Conservation (phyloP, 164 flowering plant genomes). For the Paratinospora sagittata region DNA sequence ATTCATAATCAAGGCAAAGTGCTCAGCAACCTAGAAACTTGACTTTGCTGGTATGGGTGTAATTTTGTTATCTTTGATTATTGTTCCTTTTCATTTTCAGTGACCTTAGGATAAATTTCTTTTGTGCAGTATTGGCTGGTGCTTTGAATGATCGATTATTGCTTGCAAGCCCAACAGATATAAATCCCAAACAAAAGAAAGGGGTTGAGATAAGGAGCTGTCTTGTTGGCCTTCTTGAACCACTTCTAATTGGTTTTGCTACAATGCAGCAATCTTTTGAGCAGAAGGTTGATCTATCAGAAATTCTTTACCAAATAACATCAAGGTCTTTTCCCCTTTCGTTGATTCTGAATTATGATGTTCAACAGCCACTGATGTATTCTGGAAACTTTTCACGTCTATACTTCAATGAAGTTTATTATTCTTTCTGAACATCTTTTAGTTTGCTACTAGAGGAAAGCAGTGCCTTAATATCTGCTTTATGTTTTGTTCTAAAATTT, state of each 20-base stretch:
- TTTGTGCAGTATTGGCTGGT: conserved; percentile 74
- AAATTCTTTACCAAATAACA: conserved; percentile 88
- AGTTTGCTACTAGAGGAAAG: neutral
- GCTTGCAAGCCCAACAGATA: conserved; percentile 80
- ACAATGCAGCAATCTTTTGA: conserved; percentile 97
- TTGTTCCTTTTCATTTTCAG: neutral
- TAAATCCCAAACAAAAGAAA: conserved; percentile 88
- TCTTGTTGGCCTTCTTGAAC: conserved; percentile 98
- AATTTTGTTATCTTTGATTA: neutral
- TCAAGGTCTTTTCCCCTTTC: conserved; percentile 54
- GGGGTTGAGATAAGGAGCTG: conserved; percentile 83
- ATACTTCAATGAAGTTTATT: neutral
- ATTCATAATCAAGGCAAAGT: neutral
- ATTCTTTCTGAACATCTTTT: neutral
- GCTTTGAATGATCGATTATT: conserved; percentile 90
- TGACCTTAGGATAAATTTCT: neutral
- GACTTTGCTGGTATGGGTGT: neutral
- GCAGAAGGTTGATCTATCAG: conserved; percentile 93
- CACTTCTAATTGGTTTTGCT: conserved; percentile 91
- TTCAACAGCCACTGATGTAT: neutral
- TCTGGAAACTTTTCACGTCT: neutral
- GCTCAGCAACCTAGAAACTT: too few species aligned
- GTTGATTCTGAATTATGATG: neutral
- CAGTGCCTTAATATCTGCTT: neutral
- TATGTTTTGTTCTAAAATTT: neutral